Evolutionary conservation across 1,284 basidiomycete species (phyloP).

Genomic region (Leccinum angustisporum): DNA sequence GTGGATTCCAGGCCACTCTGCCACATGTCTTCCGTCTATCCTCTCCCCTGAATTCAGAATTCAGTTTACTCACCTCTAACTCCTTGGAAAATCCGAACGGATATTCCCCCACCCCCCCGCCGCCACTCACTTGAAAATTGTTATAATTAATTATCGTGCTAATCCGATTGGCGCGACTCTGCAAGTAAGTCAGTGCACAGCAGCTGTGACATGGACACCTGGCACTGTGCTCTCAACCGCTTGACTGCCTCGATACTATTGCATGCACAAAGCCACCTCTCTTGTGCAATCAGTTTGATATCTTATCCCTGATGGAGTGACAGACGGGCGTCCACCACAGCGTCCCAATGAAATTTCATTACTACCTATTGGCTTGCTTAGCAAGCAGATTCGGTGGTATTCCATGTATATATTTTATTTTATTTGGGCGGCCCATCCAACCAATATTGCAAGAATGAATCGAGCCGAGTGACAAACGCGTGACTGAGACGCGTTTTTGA

Average conservation of each 20-base stretch:
- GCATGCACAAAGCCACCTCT: constrained; percentile 1
- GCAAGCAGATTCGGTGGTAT: constrained; percentile 13
- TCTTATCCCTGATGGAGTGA: constrained; percentile 12
- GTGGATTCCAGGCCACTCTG: constrained; percentile 18
- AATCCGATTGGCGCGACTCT: constrained; percentile 1
- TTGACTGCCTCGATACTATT: not conserved
- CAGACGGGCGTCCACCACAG: constrained; percentile 1
- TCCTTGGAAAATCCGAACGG: not conserved
- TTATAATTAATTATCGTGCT: not conserved
- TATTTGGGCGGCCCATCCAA: not conserved
- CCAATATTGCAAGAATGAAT: constrained; percentile 14
- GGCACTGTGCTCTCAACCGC: constrained; percentile 1
- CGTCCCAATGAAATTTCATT: constrained; percentile 19
- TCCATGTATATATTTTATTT: constrained; percentile 10
- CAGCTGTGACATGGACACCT: not conserved
- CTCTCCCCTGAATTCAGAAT: constrained; percentile 14
- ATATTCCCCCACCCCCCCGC: not conserved
- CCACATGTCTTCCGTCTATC: constrained; percentile 23
- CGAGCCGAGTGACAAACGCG: constrained; percentile 21
- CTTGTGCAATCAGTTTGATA: constrained; percentile 14
- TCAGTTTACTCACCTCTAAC: constrained; percentile 13
- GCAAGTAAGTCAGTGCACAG: not conserved
- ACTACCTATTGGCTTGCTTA: constrained; percentile 1
- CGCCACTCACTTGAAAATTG: too few species aligned
- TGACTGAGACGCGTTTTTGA: constrained; percentile 29